Percentiles rank a stretch among this genome's conserved stretches.
These are phyloP conservation scores for Ustilaginoidea virens DNA, from an alignment of 2,329 filamentous ascomycete species.

Conservation along the genomic window DNA sequence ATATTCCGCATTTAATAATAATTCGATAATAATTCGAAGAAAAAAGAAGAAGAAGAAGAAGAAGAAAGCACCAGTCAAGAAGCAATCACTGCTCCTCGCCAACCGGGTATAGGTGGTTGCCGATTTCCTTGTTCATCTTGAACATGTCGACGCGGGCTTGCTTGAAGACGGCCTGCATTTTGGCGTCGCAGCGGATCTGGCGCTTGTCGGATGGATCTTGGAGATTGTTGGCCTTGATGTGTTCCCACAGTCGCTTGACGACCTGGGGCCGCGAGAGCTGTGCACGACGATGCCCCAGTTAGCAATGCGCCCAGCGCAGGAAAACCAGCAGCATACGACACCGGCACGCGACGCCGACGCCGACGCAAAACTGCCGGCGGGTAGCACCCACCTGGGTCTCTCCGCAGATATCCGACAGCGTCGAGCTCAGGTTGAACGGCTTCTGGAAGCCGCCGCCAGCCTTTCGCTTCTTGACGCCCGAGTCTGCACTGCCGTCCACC, in stretches of 20 bases:
- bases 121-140: slow-evolving; percentile 95
- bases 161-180: slow-evolving; percentile 86
- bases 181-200: slow-evolving; percentile 84
- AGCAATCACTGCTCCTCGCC: slow-evolving; percentile 43
- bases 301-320: no score
- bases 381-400: slow-evolving; percentile 45
- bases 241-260: slow-evolving; percentile 91
- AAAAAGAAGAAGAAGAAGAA: slow-evolving; percentile 1
- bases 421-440: slow-evolving; percentile 57
- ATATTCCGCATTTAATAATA: no score
- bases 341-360: no score
- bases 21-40: background rate
- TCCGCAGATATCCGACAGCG: slow-evolving; percentile 54
- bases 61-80: background rate
- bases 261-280: slow-evolving; percentile 87
- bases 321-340: no score
- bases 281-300: no score
- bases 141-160: slow-evolving; percentile 92
- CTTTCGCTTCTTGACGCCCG: slow-evolving; percentile 51
- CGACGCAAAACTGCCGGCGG: no score
- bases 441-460: slow-evolving; percentile 90
- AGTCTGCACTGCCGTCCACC: slow-evolving; percentile 44
- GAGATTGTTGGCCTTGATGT: slow-evolving; percentile 77
- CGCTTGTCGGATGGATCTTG: slow-evolving; percentile 87
- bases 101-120: slow-evolving; percentile 73